Evolutionary conservation across 129 eudicot genomes (phyloP).

Genomic region (Ambrosia trifida): DNA sequence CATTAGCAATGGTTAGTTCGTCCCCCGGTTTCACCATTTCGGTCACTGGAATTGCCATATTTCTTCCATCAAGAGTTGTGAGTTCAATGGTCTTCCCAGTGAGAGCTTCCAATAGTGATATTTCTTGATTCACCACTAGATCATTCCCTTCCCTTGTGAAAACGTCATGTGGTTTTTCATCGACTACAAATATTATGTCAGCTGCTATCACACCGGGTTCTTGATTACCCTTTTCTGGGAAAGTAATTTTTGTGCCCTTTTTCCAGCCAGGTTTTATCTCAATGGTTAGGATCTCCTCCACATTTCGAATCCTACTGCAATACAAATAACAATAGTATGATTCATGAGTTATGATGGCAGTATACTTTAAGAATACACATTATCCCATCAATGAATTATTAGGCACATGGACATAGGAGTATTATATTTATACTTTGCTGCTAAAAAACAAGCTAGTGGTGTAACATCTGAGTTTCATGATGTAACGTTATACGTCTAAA

Average conservation of each 20-base stretch:
- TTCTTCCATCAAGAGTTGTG: slow-evolving; percentile 67
- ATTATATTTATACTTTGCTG: background rate
- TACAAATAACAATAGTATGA: slow-evolving; percentile 19
- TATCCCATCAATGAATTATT: no score
- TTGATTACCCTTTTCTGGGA: slow-evolving; percentile 80
- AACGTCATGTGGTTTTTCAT: slow-evolving; percentile 66
- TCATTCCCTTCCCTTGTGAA: slow-evolving; percentile 72
- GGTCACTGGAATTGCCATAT: slow-evolving; percentile 44
- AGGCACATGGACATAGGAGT: background rate
- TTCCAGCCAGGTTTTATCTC: slow-evolving; percentile 89
- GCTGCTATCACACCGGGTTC: slow-evolving; percentile 85
- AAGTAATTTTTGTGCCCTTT: slow-evolving; percentile 79
- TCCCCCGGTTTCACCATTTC: slow-evolving; percentile 73
- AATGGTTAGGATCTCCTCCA: slow-evolving; percentile 72
- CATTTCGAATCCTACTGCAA: slow-evolving; percentile 50
- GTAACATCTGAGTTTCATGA: background rate
- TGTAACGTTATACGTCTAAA: background rate
- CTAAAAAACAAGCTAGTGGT: background rate
- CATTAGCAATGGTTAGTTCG: slow-evolving; percentile 51
- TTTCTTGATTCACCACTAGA: slow-evolving; percentile 51
- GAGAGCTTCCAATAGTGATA: slow-evolving; percentile 67
- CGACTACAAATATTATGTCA: slow-evolving; percentile 63
- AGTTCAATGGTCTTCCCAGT: slow-evolving; percentile 65
- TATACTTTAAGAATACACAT: no score
- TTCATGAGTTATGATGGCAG: background rate